phyloP scores from a whole-genome alignment of 345 rosid genomes.

The Toxicodendron radicans region DNA sequence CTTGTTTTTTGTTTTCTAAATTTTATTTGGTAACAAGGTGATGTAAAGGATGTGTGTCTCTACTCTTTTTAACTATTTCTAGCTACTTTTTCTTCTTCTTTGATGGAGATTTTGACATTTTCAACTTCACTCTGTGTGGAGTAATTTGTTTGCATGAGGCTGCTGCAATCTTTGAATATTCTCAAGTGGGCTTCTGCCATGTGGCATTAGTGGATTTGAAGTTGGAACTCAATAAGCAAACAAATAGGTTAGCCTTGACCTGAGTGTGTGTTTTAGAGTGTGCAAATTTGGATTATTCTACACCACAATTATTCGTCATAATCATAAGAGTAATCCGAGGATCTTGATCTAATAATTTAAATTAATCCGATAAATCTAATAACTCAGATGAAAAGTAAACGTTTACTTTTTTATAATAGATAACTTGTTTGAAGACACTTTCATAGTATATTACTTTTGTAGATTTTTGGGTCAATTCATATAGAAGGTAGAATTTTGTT shows the following conservation, averaged over 20 bases:
- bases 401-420: too few species aligned
- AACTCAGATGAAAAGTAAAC: too few species aligned
- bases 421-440: too few species aligned
- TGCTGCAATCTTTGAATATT: constrained; percentile 2
- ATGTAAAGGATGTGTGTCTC: neutral
- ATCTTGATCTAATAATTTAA: too few species aligned
- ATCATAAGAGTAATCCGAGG: too few species aligned
- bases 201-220: neutral
- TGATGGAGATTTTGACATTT: constrained; percentile 7
- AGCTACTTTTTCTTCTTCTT: neutral
- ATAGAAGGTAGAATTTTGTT: neutral
- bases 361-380: too few species aligned
- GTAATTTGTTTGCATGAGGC: neutral
- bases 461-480: neutral
- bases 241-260: too few species aligned
- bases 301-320: too few species aligned
- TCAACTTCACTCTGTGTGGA: constrained; percentile 1
- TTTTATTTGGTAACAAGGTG: neutral
- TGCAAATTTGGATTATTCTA: too few species aligned
- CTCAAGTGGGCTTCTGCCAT: neutral
- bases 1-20: neutral
- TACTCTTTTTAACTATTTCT: neutral
- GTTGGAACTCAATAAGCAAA: neutral
- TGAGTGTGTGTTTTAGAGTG: too few species aligned
- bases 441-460: too few species aligned